These are phyloP conservation scores for Auriscalpium vulgare DNA, from an alignment of 768 basidiomycete genomes.

Conservation along the genomic window DNA sequence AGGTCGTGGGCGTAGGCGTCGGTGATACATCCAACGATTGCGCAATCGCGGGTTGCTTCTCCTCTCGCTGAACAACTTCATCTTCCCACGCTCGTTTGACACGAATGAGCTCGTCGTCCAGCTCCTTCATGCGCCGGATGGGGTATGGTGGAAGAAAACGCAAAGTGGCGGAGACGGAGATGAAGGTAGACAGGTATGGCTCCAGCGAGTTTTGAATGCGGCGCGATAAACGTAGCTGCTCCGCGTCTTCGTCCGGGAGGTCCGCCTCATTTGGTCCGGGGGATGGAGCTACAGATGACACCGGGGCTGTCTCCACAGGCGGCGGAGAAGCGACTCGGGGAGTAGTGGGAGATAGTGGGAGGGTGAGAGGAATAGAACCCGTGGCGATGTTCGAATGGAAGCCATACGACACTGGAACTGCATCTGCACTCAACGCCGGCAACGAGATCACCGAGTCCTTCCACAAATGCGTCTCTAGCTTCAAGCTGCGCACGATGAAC, in stretches of 20 bases:
- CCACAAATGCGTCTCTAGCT: slow-evolving; percentile 92
- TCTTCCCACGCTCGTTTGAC: slow-evolving; percentile 82
- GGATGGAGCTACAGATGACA: background rate
- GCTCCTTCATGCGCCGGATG: slow-evolving; percentile 77
- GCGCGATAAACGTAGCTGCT: slow-evolving; percentile 58
- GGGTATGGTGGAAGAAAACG: slow-evolving; percentile 91
- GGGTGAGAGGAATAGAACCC: background rate
- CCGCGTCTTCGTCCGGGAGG: slow-evolving; percentile 65
- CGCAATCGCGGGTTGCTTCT: slow-evolving; percentile 34
- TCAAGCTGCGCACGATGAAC: slow-evolving; percentile 88
- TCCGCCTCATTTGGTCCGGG: slow-evolving; percentile 12
- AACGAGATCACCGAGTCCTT: slow-evolving; percentile 78
- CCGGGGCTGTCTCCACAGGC: background rate
- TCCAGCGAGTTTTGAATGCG: slow-evolving; percentile 78
- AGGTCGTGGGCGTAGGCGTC: slow-evolving; percentile 16
- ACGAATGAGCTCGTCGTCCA: slow-evolving; percentile 68
- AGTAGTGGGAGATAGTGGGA: background rate
- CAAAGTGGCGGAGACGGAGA: slow-evolving; percentile 89
- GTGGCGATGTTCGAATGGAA: slow-evolving; percentile 2
- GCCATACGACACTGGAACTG: slow-evolving; percentile 40
- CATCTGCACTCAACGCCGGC: slow-evolving; percentile 56
- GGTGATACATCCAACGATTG: background rate
- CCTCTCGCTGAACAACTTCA: slow-evolving; percentile 71
- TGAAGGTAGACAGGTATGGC: slow-evolving; percentile 78
- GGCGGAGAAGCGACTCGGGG: background rate